Percentiles rank a stretch among this genome's conserved stretches.
These are phyloP conservation scores for Phytopythium cucurbitacearum DNA, from an alignment of 352 stramenopile genomes.

Conservation along the genomic window DNA sequence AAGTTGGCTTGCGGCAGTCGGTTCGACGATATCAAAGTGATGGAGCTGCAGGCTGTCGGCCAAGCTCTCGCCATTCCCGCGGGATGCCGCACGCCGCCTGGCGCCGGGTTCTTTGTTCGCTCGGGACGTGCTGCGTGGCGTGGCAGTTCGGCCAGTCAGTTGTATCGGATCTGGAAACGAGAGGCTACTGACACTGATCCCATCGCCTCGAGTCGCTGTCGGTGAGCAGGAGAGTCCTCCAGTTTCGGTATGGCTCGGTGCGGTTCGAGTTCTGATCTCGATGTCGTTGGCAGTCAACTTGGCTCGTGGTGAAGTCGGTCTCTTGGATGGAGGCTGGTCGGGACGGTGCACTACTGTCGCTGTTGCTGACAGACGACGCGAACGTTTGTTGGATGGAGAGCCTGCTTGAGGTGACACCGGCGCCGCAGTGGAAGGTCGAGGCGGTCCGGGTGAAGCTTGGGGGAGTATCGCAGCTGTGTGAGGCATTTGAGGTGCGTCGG, in stretches of 20 bases:
- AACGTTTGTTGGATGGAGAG: constrained; percentile 4
- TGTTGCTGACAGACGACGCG: neutral
- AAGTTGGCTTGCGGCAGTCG: too few relatives aligned
- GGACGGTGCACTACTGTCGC: neutral
- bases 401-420: neutral
- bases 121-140: neutral
- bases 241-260: neutral
- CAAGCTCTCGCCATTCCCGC: too few relatives aligned
- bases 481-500: too few relatives aligned
- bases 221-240: neutral
- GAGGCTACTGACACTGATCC: neutral
- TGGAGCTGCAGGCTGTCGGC: too few relatives aligned
- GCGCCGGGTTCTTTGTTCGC: too few relatives aligned
- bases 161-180: neutral
- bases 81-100: too few relatives aligned
- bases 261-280: neutral
- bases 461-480: neutral
- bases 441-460: neutral
- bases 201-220: neutral
- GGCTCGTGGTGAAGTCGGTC: neutral
- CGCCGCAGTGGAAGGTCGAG: neutral
- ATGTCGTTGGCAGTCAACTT: neutral
- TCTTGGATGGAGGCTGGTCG: neutral
- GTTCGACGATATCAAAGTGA: too few relatives aligned
- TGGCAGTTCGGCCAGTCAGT: neutral